phyloP scores from a whole-genome alignment of 192 early-diverging fungal species.

The Coemansia sp. region DNA sequence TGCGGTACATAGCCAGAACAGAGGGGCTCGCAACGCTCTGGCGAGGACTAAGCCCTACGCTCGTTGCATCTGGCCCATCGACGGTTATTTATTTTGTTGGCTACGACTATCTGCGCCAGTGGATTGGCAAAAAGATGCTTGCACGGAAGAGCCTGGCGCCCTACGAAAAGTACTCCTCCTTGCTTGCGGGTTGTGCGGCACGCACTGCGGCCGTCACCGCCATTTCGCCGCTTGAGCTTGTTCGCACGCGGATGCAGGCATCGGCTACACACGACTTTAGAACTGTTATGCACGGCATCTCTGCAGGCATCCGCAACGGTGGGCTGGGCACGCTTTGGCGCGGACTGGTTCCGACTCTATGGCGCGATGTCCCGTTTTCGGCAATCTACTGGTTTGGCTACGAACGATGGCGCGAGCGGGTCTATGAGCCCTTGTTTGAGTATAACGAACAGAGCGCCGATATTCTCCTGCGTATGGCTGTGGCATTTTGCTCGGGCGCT shows the following conservation, averaged over 20 bases:
- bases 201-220: conserved; percentile 73
- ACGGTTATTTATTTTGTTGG: conserved; percentile 95
- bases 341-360: conserved; percentile 83
- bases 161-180: conserved; percentile 64
- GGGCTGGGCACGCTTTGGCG: conserved; percentile 78
- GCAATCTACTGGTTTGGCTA: conserved; percentile 94
- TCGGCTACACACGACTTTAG: conserved; percentile 61
- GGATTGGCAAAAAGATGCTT: conserved; percentile 27
- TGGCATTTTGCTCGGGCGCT: conserved; percentile 82
- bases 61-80: conserved; percentile 87
- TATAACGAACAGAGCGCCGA: conserved; percentile 3
- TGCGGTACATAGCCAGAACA: conserved; percentile 74
- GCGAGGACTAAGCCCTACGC: conserved; percentile 83
- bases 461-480: conserved; percentile 56
- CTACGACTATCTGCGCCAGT: conserved; percentile 83
- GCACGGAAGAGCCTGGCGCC: conserved; percentile 20
- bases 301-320: conserved; percentile 59
- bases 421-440: conserved; percentile 34
- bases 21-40: conserved; percentile 84
- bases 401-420: conserved; percentile 70
- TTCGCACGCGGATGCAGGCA: conserved; percentile 91
- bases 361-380: conserved; percentile 96
- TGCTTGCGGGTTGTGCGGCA: conserved; percentile 77
- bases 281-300: conserved; percentile 62
- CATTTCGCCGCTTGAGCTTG: conserved; percentile 89